Percentiles rank a stretch among this genome's conserved stretches.
These are phyloP conservation scores for Colletotrichum sp. DNA, from an alignment of 2,329 filamentous ascomycete species.

Conservation along the genomic window DNA sequence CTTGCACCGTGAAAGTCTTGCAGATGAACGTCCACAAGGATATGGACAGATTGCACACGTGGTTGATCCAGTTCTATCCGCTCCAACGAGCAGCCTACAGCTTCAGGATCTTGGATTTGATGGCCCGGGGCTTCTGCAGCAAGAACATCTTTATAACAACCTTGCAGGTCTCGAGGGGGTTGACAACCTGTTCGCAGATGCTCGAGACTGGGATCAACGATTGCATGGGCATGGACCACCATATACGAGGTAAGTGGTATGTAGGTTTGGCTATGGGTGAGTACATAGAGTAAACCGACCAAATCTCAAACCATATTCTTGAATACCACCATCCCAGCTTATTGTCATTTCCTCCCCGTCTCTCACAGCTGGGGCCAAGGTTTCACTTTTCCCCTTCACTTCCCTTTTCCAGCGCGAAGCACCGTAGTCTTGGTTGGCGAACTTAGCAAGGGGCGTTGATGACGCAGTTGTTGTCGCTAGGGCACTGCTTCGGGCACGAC, in stretches of 20 bases:
- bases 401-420: background rate
- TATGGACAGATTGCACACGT: background rate
- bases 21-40: background rate
- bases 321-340: background rate
- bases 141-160: background rate
- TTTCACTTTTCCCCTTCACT: background rate
- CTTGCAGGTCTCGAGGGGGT: background rate
- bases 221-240: background rate
- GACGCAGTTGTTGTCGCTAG: background rate
- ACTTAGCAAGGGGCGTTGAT: background rate
- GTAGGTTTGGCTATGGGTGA: background rate
- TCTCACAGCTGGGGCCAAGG: accelerated
- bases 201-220: background rate
- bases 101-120: background rate
- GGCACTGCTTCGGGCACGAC: background rate
- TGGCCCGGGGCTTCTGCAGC: background rate
- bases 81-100: background rate
- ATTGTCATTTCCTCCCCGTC: background rate
- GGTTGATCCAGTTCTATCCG: background rate
- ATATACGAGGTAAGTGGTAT: background rate
- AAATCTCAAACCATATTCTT: background rate
- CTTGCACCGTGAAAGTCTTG: background rate
- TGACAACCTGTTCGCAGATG: background rate
- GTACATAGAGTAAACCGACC: background rate
- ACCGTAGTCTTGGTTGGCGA: background rate